Conservation (phyloP, 1,139 yeast genomes). For the Sugiyamaella novakii region DNA sequence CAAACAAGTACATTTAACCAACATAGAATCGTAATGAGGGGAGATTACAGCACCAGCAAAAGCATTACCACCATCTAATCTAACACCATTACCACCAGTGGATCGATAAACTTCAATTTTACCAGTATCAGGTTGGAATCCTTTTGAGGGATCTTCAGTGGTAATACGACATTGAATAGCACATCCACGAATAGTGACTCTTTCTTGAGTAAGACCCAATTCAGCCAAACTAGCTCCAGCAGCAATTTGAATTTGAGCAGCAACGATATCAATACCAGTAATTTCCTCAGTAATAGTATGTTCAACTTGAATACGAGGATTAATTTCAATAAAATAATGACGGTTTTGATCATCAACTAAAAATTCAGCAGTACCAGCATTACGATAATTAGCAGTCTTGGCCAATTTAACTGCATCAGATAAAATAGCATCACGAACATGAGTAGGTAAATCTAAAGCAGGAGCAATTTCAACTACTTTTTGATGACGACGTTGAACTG, state of each 20-base stretch:
- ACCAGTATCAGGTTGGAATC: constrained; percentile 98
- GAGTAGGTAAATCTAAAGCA: constrained; percentile 83
- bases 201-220: constrained; percentile 89
- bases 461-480: constrained; percentile 99
- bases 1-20: constrained; percentile 95
- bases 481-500: constrained; percentile 99
- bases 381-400: constrained; percentile 81
- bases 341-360: constrained; percentile 91
- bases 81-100: constrained; percentile 99
- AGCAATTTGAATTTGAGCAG: constrained; percentile 98
- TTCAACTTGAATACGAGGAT: constrained; percentile 98
- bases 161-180: constrained; percentile 99
- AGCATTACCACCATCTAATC: constrained; percentile 99
- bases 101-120: constrained; percentile 97
- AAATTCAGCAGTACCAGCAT: constrained; percentile 99
- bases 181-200: constrained; percentile 93
- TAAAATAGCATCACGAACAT: constrained; percentile 86
- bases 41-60: constrained; percentile 98
- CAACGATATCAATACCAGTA: constrained; percentile 96
- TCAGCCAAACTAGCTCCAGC: constrained; percentile 96
- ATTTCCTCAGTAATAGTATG: constrained; percentile 99
- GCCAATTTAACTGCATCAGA: constrained; percentile 95
- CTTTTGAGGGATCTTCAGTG: constrained; percentile 95
- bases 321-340: constrained; percentile 96
- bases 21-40: constrained; percentile 97